Base-by-base conservation (phyloP, 2,329 filamentous ascomycete genomes). In the Microdochium bolleyi region DNA sequence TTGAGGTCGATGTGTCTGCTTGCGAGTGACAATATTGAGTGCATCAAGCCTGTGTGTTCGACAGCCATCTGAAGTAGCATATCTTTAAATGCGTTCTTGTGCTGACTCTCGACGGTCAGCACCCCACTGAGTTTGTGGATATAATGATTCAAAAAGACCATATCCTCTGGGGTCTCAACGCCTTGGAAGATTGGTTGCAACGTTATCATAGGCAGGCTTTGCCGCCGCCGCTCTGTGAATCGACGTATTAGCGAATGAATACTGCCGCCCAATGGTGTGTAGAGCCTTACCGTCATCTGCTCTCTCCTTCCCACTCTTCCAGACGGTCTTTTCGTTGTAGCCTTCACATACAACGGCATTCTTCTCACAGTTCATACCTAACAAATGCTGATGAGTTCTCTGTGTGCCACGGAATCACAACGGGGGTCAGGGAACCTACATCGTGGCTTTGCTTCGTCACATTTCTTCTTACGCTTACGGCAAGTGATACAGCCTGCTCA, bases 261-360 rank as follows among this genome's bases (percentile, higher is more conserved):
- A 34, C 46, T 49, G 38, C 27, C 46, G n/a, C n/a, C n/a, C n/a
- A 32, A 32, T 49, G 24, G 24, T 14, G 48, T 56, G 32, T 13
- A 38, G n/a, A 14, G 5, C 4, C 71, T 59, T 73, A 82, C 81
- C 80, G 72, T 89, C 84, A 72, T 87, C 84, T 32, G 82, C 78
- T 64, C 78, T 86, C 67, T 92, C 87, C 65, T 83, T 89, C 25
- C 90, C 89, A 63, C 89, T 92, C 67, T 85, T 89, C 91, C 91
- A 96, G 51, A 90, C 80, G 54, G 89, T 87, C 66, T 90, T 90
- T 56, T 89, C 87, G 50, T 89, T 88, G 64, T 95, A 96, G 13
- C 91, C 91, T 70, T 95, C 90, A 65, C 91, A 96, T 13, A 92
- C 83, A 13, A 95, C 89, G 9, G 90, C 89, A 66, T 95, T 96